Evolutionary conservation across 345 rosid genomes (phyloP).

Genomic region (Triadica sebifera): DNA sequence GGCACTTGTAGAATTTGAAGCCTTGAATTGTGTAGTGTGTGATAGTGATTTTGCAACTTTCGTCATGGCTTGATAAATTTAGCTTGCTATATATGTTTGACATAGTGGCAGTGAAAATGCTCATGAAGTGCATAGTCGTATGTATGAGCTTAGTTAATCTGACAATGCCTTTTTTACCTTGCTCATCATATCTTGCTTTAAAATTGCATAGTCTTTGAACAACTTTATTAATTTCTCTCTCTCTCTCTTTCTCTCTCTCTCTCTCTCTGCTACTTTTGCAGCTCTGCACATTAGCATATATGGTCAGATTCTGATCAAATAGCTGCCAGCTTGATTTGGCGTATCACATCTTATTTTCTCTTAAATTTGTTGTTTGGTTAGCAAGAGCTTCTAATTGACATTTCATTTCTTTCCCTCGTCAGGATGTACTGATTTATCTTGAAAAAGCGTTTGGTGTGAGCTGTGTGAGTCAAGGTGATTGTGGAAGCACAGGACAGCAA

Average conservation of each 20-base stretch:
- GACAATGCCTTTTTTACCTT: background rate
- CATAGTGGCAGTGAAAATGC: background rate
- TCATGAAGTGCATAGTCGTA: background rate
- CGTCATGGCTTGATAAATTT: background rate
- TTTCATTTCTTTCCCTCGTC: slow-evolving; percentile 24
- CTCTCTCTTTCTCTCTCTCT: background rate
- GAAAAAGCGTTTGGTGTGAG: slow-evolving; percentile 72
- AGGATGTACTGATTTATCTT: slow-evolving; percentile 77
- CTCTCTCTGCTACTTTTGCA: background rate
- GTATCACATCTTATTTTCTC: background rate
- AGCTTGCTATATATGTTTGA: background rate
- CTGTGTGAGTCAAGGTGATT: slow-evolving; percentile 59
- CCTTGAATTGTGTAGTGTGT: background rate
- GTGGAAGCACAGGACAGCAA: slow-evolving; percentile 49
- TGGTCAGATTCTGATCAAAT: background rate
- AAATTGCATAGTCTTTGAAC: background rate
- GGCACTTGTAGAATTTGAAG: background rate
- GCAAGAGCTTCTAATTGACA: background rate
- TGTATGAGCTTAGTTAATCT: background rate
- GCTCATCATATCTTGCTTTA: background rate
- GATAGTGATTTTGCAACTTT: background rate
- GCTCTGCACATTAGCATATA: background rate
- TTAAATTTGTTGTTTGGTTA: background rate
- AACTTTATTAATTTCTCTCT: background rate
- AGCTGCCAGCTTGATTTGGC: background rate